phyloP scores from a whole-genome alignment of 2,329 filamentous ascomycete genomes.

The Diplodia corticola region DNA sequence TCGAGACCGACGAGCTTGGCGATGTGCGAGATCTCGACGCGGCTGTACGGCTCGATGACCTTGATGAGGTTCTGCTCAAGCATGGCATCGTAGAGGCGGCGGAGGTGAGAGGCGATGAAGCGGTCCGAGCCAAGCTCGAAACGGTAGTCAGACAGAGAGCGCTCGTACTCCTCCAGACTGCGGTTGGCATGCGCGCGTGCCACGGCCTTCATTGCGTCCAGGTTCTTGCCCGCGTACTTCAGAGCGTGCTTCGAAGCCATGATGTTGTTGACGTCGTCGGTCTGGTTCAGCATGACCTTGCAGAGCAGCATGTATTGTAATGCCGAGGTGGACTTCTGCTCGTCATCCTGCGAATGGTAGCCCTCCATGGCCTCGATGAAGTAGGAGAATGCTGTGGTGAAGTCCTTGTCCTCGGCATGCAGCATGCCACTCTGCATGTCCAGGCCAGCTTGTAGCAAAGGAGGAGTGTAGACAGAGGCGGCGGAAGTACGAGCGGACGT shows the following conservation, averaged over 20 bases:
- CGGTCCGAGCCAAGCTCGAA: constrained; percentile 92
- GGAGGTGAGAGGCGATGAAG: constrained; percentile 96
- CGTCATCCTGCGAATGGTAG: constrained; percentile 90
- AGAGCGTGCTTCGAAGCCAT: constrained; percentile 96
- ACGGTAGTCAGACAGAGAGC: constrained; percentile 83
- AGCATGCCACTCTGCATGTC: constrained; percentile 99
- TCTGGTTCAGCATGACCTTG: constrained; percentile 99
- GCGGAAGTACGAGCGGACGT: constrained; percentile 94
- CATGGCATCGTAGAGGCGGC: constrained; percentile 96
- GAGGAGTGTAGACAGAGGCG: constrained; percentile 95
- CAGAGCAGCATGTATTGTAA: constrained; percentile 99
- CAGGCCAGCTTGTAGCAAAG: constrained; percentile 88
- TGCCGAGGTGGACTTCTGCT: constrained; percentile 86
- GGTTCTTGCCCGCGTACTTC: constrained; percentile 91
- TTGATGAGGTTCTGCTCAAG: constrained; percentile 99
- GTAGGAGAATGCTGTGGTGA: constrained; percentile 98
- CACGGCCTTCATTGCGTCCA: constrained; percentile 99
- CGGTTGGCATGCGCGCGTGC: constrained; percentile 93
- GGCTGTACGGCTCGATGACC: constrained; percentile 97
- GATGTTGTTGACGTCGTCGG: constrained; percentile 91
- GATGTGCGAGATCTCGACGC: constrained; percentile 95
- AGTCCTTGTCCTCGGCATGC: constrained; percentile 97
- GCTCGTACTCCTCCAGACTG: constrained; percentile 95
- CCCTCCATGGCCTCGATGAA: constrained; percentile 99
- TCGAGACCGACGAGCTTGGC: constrained; percentile 97